phyloP scores from a whole-genome alignment of 345 rosid genomes.

The Gossypium sturtianum region DNA sequence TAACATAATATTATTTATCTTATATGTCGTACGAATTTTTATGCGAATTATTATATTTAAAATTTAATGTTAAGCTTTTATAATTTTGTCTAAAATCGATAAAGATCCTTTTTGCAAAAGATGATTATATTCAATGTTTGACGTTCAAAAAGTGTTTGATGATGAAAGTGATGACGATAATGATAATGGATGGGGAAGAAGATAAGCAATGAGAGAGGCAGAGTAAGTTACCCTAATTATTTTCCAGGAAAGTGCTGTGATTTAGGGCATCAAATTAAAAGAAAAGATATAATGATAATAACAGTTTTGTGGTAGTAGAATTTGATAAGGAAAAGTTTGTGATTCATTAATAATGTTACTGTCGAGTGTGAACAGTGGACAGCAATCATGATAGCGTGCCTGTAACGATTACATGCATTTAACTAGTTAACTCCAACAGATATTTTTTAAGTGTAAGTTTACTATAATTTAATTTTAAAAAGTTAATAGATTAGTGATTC shows the following conservation, averaged over 20 bases:
- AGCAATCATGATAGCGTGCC: conserved; percentile 26
- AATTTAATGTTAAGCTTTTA: no score
- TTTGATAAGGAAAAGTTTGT: not conserved
- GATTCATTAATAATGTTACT: conserved; percentile 1
- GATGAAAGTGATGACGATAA: not conserved
- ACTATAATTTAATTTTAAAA: no score
- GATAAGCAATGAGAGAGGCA: not conserved
- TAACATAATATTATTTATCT: no score
- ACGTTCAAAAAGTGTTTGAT: not conserved
- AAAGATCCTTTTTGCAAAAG: not conserved
- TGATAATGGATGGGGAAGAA: not conserved
- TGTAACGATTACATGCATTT: not conserved
- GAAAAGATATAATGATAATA: no score
- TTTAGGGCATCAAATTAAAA: no score
- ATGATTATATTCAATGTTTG: not conserved
- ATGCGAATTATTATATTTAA: no score
- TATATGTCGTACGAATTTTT: no score
- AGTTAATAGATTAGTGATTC: no score
- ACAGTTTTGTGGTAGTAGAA: not conserved
- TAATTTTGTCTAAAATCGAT: no score
- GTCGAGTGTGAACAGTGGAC: not conserved
- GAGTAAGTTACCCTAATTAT: not conserved
- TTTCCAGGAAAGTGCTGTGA: not conserved
- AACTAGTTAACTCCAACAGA: not conserved
- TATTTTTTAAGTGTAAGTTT: no score